These are phyloP conservation scores for Drechslerella coelobrocha DNA, from an alignment of 2,329 filamentous ascomycete species.

Conservation along the genomic window DNA sequence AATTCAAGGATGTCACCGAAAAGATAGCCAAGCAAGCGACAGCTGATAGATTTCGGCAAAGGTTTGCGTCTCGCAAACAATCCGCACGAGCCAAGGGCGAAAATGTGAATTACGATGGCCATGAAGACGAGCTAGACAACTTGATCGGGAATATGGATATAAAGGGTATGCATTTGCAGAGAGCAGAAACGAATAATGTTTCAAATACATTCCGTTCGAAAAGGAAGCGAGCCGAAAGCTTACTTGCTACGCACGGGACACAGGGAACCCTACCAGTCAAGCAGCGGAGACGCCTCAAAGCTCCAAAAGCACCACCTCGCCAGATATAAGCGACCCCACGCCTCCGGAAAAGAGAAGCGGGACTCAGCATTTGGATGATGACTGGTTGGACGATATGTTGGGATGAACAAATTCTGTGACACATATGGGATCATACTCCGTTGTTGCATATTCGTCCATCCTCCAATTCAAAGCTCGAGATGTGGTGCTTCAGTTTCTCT, in stretches of 20 bases:
- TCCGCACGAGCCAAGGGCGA: conserved; percentile 35
- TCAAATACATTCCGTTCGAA: conserved; percentile 47
- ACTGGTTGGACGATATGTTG: conserved; percentile 55
- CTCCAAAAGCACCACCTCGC: conserved; percentile 30
- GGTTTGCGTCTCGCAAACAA: conserved; percentile 52
- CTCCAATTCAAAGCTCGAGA: conserved; percentile 23
- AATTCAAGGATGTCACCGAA: conserved; percentile 55
- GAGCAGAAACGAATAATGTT: conserved; percentile 46
- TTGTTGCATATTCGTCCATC: conserved; percentile 23
- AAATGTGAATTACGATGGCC: conserved; percentile 36
- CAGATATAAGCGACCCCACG: conserved; percentile 17
- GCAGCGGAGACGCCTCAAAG: conserved; percentile 30
- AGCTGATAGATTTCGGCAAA: conserved; percentile 54
- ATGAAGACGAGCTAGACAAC: conserved; percentile 53
- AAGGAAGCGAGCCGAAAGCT: conserved; percentile 41
- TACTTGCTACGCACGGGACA: conserved; percentile 47
- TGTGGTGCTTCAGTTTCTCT: conserved; percentile 38
- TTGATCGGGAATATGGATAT: conserved; percentile 54
- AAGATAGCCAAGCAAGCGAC: conserved; percentile 55
- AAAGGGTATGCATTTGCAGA: conserved; percentile 51
- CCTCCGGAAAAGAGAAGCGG: conserved; percentile 26
- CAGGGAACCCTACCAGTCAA: conserved; percentile 31
- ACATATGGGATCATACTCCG: conserved; percentile 7
- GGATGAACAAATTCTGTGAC: conserved; percentile 49
- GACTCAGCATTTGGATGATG: conserved; percentile 52